Conservation (phyloP, 192 early-diverging fungal genomes). For the Geranomyces variabilis region DNA sequence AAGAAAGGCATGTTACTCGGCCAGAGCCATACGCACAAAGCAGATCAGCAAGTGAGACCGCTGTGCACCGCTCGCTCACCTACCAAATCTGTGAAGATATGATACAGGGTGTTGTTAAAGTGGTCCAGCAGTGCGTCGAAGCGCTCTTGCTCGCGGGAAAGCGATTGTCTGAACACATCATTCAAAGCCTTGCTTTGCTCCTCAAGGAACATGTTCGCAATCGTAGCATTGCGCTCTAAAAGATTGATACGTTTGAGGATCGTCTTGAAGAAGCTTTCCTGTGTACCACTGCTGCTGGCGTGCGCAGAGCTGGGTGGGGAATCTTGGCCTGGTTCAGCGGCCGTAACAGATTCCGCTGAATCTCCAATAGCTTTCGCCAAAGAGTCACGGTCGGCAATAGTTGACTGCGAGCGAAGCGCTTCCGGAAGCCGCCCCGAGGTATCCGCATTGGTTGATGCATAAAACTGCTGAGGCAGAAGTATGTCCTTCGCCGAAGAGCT, state of each 20-base stretch:
- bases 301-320: background rate
- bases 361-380: background rate
- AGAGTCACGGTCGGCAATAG: background rate
- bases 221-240: constrained; percentile 80
- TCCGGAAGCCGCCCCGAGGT: background rate
- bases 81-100: constrained; percentile 47
- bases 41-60: background rate
- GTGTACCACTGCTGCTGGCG: constrained; percentile 40
- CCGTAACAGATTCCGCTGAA: background rate
- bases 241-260: constrained; percentile 81
- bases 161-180: constrained; percentile 40
- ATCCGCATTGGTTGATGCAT: background rate
- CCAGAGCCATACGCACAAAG: background rate
- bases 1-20: too few species aligned
- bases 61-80: background rate
- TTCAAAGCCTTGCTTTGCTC: constrained; percentile 48
- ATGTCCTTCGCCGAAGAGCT: background rate
- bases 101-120: constrained; percentile 38
- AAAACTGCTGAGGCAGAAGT: constrained; percentile 14
- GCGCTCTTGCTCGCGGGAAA: constrained; percentile 27
- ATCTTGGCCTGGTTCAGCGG: background rate
- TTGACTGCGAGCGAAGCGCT: background rate
- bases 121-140: constrained; percentile 34
- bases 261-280: constrained; percentile 88
- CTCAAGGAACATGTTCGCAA: constrained; percentile 47